Base-by-base conservation (phyloP, 2,329 filamentous ascomycete genomes). In the Chalara sp. region DNA sequence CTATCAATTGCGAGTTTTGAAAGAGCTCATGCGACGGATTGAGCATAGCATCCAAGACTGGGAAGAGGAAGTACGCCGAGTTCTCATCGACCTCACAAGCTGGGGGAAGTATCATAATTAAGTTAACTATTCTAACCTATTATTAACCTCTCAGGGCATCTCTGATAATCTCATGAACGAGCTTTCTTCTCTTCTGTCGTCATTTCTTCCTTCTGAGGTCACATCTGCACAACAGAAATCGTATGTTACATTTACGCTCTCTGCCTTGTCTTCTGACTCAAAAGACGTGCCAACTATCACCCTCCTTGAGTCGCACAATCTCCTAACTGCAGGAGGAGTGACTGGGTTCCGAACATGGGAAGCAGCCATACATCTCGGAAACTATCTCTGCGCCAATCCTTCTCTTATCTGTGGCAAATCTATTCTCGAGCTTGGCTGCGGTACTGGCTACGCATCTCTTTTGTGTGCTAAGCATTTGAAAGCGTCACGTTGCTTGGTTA, bases 291-390 rank as follows among this genome's bases (percentile, higher is more conserved):
- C 35, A 4, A 12, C 44, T 13, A 76, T 90, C 51, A 86, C 81
- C 1, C 70, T 90, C 1, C 74, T 87, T 11, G 87, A 91, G 68
- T 82, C 83, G 32, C 79, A 81, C 3, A 76, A 77, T 32, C 74
- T 91, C 31, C 79, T 92, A 45, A 81, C 86, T 1, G 83, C 83
- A 2, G 76, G 76, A 0, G 86, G 86, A 1, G 90, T 86, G 1
- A 92, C 87, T 0, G 87, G 87, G 1, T 74, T 87, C 29, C 78
- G 87, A 33, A 92, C 88, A 0, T 93, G 87, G 88, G 88, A 92
- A 65, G 87, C 87, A 1, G 82, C 86, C 1, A 70, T 92, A 6
- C 84, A 89, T 58, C 73, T 92, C 0, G 85, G 84, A 1, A 76
- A 83, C 43, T 89, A 83, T 59, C 76, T 91, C 28, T 79, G 79